Conservation (phyloP, 2,329 filamentous ascomycete species). For the Colletotrichum acutatum region DNA sequence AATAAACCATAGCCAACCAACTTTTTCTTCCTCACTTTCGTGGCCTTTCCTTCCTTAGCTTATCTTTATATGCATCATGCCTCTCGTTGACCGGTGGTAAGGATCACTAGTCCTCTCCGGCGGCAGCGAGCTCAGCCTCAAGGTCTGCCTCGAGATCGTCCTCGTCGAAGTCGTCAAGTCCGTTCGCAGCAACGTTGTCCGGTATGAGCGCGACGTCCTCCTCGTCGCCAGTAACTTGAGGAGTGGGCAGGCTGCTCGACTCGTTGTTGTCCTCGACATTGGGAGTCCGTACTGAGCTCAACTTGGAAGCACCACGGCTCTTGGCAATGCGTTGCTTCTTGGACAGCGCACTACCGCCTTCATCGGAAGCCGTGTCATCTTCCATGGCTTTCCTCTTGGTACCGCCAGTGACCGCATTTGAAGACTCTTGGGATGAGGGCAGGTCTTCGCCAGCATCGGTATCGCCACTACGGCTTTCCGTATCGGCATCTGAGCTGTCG, state of each 20-base stretch:
- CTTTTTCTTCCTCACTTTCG: conserved; percentile 8
- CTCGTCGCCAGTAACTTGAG: conserved; percentile 54
- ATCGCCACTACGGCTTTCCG: conserved; percentile 38
- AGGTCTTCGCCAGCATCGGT: conserved; percentile 34
- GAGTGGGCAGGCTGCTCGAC: conserved; percentile 52
- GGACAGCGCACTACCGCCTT: conserved; percentile 47
- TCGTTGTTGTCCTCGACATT: conserved; percentile 50
- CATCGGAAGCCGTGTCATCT: conserved; percentile 40
- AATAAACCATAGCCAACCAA: conserved; percentile 35
- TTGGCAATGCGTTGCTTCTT: conserved; percentile 64
- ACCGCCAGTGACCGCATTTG: conserved; percentile 11
- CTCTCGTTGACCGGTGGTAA: neutral
- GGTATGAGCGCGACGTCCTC: conserved; percentile 43
- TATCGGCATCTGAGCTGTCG: conserved; percentile 56
- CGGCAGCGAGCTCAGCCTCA: conserved; percentile 72
- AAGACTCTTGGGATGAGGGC: conserved; percentile 22
- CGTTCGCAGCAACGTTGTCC: conserved; percentile 40
- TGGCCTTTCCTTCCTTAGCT: neutral
- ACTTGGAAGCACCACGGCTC: conserved; percentile 55
- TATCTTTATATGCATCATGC: neutral
- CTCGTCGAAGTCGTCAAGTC: conserved; percentile 57
- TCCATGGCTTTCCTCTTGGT: conserved; percentile 37
- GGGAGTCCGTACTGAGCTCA: conserved; percentile 57
- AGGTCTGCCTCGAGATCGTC: conserved; percentile 68
- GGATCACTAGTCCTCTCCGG: conserved; percentile 40